Percentiles rank a stretch among this genome's conserved stretches.
phyloP scores from a whole-genome alignment of 2,329 filamentous ascomycete species.

The Colletotrichum shisoi region DNA sequence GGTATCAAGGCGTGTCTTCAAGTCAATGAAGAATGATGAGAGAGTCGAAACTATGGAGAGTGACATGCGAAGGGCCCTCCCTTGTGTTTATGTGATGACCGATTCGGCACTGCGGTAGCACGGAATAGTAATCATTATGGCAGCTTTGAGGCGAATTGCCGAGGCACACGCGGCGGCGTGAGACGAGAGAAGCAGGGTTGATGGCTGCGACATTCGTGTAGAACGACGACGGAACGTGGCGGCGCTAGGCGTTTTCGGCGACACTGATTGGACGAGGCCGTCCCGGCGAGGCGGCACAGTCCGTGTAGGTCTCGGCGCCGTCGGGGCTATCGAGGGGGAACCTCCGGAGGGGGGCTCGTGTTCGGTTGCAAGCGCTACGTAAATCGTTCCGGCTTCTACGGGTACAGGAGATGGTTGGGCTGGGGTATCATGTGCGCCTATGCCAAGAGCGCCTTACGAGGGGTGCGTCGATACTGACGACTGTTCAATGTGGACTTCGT shows the following conservation, averaged over 20 bases:
- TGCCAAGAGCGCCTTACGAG: neutral
- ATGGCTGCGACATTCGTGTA: conserved; percentile 28
- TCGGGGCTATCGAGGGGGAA: neutral
- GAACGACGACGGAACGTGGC: neutral
- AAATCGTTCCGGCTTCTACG: neutral
- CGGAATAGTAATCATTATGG: conserved; percentile 9
- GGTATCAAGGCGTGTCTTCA: neutral
- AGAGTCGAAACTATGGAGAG: neutral
- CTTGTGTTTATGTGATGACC: conserved; percentile 3
- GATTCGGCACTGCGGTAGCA: neutral
- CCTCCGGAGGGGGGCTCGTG: neutral
- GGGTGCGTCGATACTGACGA: neutral
- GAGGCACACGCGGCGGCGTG: conserved; percentile 17
- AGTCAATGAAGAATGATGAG: conserved; percentile 7
- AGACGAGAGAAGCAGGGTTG: conserved; percentile 26
- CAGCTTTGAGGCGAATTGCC: conserved; percentile 3
- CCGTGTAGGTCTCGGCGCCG: conserved; percentile 27
- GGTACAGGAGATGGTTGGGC: neutral
- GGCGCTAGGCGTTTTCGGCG: conserved; percentile 10
- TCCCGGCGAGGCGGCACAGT: neutral
- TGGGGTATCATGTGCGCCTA: neutral
- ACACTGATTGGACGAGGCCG: conserved; percentile 23
- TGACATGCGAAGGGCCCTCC: neutral
- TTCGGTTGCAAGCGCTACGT: conserved; percentile 5
- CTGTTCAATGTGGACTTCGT: neutral